Base-by-base conservation (phyloP, 1,284 basidiomycete genomes). In the Stygiomarasmius scandens region DNA sequence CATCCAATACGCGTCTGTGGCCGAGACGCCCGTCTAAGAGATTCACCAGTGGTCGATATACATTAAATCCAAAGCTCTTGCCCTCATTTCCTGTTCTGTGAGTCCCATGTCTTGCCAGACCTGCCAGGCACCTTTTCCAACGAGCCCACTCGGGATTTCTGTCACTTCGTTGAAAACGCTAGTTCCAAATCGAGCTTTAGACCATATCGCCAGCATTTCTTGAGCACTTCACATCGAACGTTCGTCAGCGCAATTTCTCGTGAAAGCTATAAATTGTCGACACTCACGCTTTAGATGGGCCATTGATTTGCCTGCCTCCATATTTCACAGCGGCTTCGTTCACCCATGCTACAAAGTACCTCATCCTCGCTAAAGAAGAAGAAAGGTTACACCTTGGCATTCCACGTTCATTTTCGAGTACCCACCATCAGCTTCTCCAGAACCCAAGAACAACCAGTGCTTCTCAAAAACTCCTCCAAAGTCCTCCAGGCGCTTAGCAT, bases 401-500 rank as follows among this genome's bases (percentile, higher is more conserved):
- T 20, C 32, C 51, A 24, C 56, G 3, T 48, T 24, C 10, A 19
- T 49, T 34, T 10, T 52, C 22, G 29, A 19, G 14, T 9, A 59
- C 65, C 47, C 41, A 69, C 70, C 62, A 25, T 62, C 59, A 6
- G 65, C 67, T 48, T 62, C 61, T 38, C 61, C 61, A n/a, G 61
- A 54, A 3, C 71, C 71, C 4, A 74, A 61, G 48, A 69, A 74
- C 54, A 74, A 70, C 58, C 74, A 69, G 36, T 73, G 66, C 16
- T 64, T 64, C n/a, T 73, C 72, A 58, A 74, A 76, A 4, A 74
- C 73, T 2, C 69, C 69, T 3, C 67, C 54, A n/a, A 27, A 62
- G 2, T 66, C 66, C n/a, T 66, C 51, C 5, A 73, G 27, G 32
- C 66, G 58, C 44, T 67, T 52, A 9, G 69, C 57, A 55, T 76